A percentile compares a stretch with the other conserved stretches of the same genome.
Evolutionary conservation across 2,329 filamentous ascomycete species (phyloP).

Genomic region (Stylonectria norvegica): DNA sequence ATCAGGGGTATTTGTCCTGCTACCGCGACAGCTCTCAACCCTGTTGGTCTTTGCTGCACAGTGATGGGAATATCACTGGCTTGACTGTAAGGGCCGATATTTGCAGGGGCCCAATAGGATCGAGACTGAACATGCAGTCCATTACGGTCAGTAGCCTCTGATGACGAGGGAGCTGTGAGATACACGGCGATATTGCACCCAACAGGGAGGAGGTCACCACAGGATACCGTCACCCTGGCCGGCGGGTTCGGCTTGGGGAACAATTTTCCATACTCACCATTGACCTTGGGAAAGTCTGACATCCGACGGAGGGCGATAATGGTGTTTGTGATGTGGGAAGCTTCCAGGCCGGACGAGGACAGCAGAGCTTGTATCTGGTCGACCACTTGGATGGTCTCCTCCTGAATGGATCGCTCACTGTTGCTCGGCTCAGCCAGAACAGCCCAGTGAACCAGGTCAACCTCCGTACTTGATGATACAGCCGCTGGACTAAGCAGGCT

Average conservation of each 20-base stretch:
- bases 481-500: not conserved
- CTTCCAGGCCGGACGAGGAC: constrained; percentile 25
- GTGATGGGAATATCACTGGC: constrained; percentile 57
- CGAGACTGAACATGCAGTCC: constrained; percentile 86
- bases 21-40: constrained; percentile 54
- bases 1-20: constrained; percentile 91
- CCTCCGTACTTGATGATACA: constrained; percentile 15
- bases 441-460: constrained; percentile 36
- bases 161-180: constrained; percentile 38
- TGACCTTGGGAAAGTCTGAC: constrained; percentile 72
- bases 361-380: constrained; percentile 43
- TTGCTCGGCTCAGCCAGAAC: constrained; percentile 30
- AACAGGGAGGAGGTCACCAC: constrained; percentile 62
- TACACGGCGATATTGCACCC: constrained; percentile 60
- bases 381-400: constrained; percentile 49
- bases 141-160: constrained; percentile 40
- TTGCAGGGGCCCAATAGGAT: constrained; percentile 97
- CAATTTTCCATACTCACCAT: constrained; percentile 69
- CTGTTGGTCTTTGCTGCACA: constrained; percentile 9
- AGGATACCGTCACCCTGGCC: constrained; percentile 77
- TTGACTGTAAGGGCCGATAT: constrained; percentile 96
- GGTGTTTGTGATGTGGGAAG: constrained; percentile 48
- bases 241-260: constrained; percentile 81
- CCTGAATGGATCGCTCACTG: constrained; percentile 35
- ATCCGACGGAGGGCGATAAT: constrained; percentile 74